Base-by-base conservation (phyloP, 2,329 filamentous ascomycete species). In the Chrysoporthe austroafricana region DNA sequence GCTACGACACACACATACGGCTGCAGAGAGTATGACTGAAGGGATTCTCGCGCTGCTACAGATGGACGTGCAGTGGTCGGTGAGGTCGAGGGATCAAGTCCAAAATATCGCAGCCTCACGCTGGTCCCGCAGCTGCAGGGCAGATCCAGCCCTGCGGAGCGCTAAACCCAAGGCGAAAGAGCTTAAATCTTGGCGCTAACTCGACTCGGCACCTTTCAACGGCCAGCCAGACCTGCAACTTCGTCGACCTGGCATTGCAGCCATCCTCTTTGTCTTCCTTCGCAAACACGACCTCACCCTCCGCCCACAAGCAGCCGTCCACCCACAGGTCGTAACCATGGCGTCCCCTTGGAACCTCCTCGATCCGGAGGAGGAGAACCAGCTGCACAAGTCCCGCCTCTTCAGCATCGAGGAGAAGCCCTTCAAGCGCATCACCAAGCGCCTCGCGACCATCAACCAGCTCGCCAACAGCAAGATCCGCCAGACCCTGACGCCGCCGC, bases 351-450 rank as follows among this genome's bases (percentile, higher is more conserved):
- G 90, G 83, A 84, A 86, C 57, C 82, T 94, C 60, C 83, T 96
- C 61, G 90, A 93, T 66, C 90, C 91, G 72, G 85, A 86, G 71
- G 91, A 93, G 72, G 91, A 94, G 80, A 90, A 93, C 77, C 90
- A 93, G 71, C 89, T 97, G 48, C 95, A 97, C 82, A 95, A 94
- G 75, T 86, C 87, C 42, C 92, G 95, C 54, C 90, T 97, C 4
- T 86, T 97, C 48, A 92, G 92, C 71, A 91, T 97, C 70, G 95
- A 98, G 82, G 93, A 97, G 76, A 94, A 94, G 68, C 93, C 94
- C 0, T 97, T 97, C 82, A 93, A 93, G 78, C 91, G 94, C 69
- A 89, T 97, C 69, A 92, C 92, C 32, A 94, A 94, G 79, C 90
- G 92, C 43, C 87, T 98, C 9, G 84, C 92, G 5, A 85, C 87